phyloP scores from a whole-genome alignment of 108 stramenopile species.

The Pseudonitzschia multistriata region DNA sequence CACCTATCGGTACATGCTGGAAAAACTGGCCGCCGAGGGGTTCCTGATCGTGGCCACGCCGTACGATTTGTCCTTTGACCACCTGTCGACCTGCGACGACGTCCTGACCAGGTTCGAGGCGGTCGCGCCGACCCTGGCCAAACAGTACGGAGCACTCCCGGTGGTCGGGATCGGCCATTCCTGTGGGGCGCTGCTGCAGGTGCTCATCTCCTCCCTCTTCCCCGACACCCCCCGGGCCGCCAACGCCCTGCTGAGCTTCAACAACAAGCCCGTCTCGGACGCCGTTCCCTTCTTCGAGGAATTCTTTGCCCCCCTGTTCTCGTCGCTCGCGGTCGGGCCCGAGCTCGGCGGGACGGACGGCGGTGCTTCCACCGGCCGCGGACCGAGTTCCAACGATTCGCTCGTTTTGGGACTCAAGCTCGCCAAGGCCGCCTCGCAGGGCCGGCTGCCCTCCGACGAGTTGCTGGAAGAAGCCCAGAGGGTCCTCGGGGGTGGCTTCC shows the following conservation, averaged over 20 bases:
- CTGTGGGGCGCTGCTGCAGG: constrained; percentile 85
- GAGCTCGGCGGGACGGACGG: constrained; percentile 31
- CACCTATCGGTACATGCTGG: constrained; percentile 82
- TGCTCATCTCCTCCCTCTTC: constrained; percentile 86
- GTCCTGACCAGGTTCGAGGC: constrained; percentile 80
- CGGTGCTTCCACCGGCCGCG: neutral
- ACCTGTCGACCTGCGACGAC: constrained; percentile 82
- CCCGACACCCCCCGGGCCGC: constrained; percentile 91
- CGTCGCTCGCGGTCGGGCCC: constrained; percentile 37
- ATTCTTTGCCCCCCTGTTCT: constrained; percentile 81
- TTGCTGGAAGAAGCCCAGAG: constrained; percentile 28
- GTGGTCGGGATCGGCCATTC: constrained; percentile 93
- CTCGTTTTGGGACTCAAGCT: constrained; percentile 37
- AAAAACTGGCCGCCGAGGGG: constrained; percentile 74
- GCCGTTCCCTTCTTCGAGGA: constrained; percentile 89
- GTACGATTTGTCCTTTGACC: constrained; percentile 89
- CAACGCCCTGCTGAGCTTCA: constrained; percentile 87
- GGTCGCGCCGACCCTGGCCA: constrained; percentile 70
- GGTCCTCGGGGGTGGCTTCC: neutral
- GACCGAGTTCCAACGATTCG: constrained; percentile 35
- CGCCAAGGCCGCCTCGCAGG: constrained; percentile 41
- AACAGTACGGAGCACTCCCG: constrained; percentile 86
- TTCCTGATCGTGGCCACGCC: constrained; percentile 93
- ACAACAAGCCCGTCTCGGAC: constrained; percentile 84
- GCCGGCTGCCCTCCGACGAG: constrained; percentile 71